These are phyloP conservation scores for Cryptosporidium sp. DNA, from an alignment of 169 alveolate species.

Conservation along the genomic window DNA sequence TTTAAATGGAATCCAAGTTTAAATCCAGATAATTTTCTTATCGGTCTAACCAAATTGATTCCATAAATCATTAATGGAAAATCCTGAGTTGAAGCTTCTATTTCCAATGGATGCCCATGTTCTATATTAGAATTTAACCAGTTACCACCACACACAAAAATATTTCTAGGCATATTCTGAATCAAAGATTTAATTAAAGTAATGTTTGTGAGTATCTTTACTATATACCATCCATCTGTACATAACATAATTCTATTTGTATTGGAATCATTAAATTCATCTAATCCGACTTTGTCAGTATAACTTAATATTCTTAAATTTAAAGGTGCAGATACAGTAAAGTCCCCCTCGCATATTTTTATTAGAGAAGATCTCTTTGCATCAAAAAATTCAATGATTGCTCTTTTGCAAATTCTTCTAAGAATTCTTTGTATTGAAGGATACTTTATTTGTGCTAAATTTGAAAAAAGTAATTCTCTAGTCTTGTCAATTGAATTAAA, in stretches of 20 bases:
- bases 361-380: conserved; percentile 70
- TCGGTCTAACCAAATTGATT: conserved; percentile 57
- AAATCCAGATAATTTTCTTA: not conserved
- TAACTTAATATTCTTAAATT: conserved; percentile 31
- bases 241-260: conserved; percentile 16
- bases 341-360: conserved; percentile 70
- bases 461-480: not conserved
- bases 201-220: conserved; percentile 20
- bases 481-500: not conserved
- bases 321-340: conserved; percentile 57
- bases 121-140: conserved; percentile 44
- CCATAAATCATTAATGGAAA: conserved; percentile 33
- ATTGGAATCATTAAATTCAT: conserved; percentile 7
- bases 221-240: conserved; percentile 71
- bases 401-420: conserved; percentile 54
- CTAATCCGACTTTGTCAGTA: conserved; percentile 11
- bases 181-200: not conserved
- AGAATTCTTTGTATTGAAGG: conserved; percentile 57
- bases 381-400: conserved; percentile 66
- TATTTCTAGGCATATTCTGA: conserved; percentile 30
- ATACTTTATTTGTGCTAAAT: not conserved
- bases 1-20: conserved; percentile 51
- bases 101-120: conserved; percentile 70
- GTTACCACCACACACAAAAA: conserved; percentile 59
- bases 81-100: conserved; percentile 41